phyloP scores from a whole-genome alignment of 345 rosid genomes.

The Anacardium occidentale region DNA sequence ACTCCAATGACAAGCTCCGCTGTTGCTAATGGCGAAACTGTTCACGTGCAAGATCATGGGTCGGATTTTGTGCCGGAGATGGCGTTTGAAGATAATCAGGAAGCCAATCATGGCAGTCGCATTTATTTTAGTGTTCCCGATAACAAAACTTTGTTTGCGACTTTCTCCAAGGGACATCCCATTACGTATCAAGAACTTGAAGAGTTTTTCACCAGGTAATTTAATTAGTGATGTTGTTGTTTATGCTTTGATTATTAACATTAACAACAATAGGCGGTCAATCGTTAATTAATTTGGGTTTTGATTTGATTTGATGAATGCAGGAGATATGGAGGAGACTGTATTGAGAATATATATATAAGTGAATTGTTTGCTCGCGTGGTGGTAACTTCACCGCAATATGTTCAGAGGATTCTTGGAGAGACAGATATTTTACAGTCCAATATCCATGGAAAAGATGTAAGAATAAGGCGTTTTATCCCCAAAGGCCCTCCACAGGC shows the following conservation, averaged over 20 bases:
- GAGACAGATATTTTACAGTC: conserved; percentile 10
- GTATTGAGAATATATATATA: conserved; percentile 24
- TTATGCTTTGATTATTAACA: too few species aligned
- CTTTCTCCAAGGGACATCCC: conserved; percentile 32
- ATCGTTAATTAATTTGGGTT: too few species aligned
- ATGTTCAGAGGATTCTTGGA: conserved; percentile 15
- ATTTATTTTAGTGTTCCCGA: neutral
- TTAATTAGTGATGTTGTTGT: too few species aligned
- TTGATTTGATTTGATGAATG: neutral
- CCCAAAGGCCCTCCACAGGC: neutral
- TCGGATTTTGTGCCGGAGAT: too few species aligned
- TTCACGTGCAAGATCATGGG: too few species aligned
- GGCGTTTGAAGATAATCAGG: neutral
- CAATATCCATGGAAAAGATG: conserved; percentile 19
- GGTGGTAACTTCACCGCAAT: conserved; percentile 4
- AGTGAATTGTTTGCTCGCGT: conserved; percentile 20
- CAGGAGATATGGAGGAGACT: conserved; percentile 19
- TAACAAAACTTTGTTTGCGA: conserved; percentile 27
- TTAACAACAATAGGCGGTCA: neutral
- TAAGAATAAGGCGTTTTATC: conserved; percentile 17
- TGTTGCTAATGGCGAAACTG: too few species aligned
- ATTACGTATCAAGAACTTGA: conserved; percentile 23
- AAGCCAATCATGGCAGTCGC: neutral
- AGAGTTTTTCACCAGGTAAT: conserved; percentile 20
- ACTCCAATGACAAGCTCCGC: neutral